Evolutionary conservation across 164 flowering plant genomes (phyloP), one percentile per base, ranked within the genome.

Genomic region (Malania oleifera): DNA sequence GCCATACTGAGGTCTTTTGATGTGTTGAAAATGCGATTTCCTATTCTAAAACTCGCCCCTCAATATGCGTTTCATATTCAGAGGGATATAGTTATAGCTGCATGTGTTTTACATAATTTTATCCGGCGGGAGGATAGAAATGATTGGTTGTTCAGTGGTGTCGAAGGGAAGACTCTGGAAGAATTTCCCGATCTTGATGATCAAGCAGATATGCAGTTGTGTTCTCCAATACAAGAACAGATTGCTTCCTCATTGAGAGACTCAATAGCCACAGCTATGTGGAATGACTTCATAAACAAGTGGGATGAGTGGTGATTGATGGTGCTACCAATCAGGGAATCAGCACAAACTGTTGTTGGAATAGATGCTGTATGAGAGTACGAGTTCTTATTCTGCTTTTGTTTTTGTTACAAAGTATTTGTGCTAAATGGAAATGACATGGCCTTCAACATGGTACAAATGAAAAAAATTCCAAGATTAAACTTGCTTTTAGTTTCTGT

Each of bases 81-180:
- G 66, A 75, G 92, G 67, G 92, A 89, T 61, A 70, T 89, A 60
- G 85, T 84, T 45, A 80, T 86, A n/a, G 96, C 89, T 34, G 78
- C 86, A 1, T 83, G 96, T 60, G 86, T 83, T 40, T 27, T 86
- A 18, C 96, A 89, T 63, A 86, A 86, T 73, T 73, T 45, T 60
- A 78, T 89, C 49, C 75, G 80, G 22, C 67, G 67, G 0, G 86
- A 82, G 64, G 87, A 76, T 26, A 70, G 66, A 63, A 69, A 80
- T 59, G 96, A 84, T 50, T 82, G 95, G 87, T 57, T 84, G 73
- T 84, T 87, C 68, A 49, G 50, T 18, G 55, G 65, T 44, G 66
- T 41, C 20, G 66, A 67, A 48, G 67, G 61, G 28, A 59, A 34
- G 65, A 31, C 23, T 5, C 40, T 61, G n/a, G 80, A 75, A 50